Conservation (phyloP, 345 rosid genomes). For the Theobroma cacao region DNA sequence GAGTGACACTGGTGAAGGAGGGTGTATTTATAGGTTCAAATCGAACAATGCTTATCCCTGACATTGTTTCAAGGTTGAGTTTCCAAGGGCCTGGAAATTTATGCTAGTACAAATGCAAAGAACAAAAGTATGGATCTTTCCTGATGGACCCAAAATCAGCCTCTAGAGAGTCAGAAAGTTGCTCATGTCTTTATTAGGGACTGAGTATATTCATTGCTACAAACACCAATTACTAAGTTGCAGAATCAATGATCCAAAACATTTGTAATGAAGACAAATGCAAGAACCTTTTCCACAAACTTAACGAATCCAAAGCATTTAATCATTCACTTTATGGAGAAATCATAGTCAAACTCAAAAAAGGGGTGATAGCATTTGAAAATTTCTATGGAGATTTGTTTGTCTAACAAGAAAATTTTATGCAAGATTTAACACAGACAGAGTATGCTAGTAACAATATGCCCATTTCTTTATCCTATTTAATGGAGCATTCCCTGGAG, state of each 20-base stretch:
- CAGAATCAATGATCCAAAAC: neutral
- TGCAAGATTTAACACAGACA: neutral
- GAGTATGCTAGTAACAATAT: too few relatives aligned
- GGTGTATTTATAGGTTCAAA: slow-evolving; percentile 15
- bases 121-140: slow-evolving; percentile 11
- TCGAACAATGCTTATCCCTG: neutral
- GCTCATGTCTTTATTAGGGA: neutral
- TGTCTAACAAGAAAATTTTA: neutral
- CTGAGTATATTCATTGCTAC: neutral
- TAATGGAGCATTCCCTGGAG: neutral
- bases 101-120: slow-evolving; percentile 8
- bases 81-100: slow-evolving; percentile 10
- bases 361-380: neutral
- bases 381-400: neutral
- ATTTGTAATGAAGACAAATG: neutral
- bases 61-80: neutral
- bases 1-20: neutral
- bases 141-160: neutral
- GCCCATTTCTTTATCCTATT: neutral
- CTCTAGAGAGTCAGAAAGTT: neutral
- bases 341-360: neutral
- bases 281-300: neutral
- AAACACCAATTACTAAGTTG: neutral
- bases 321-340: too few relatives aligned
- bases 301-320: too few relatives aligned